Evolutionary conservation across 179 eudicot species (phyloP), one percentile per base, ranked within the genome.

Genomic region (Spinacia oleracea): DNA sequence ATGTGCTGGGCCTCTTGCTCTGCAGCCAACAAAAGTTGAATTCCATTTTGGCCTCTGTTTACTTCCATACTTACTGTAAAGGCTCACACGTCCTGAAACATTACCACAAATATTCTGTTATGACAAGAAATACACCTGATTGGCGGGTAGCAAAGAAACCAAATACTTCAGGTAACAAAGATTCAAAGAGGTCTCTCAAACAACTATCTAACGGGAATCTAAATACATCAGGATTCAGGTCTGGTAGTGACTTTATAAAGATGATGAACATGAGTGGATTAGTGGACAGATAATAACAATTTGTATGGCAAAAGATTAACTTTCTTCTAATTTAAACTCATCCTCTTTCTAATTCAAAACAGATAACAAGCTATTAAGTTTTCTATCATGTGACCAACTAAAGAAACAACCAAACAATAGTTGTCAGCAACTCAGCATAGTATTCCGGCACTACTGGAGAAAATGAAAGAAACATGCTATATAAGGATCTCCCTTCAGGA

Each of bases 1-100:
- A 95, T 93, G 77, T 88, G 97, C 76, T 95, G 98, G 72, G 99
- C 99, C 79, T 93, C 98, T 87, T 96, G 99, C 72, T 96, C 99
- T 73, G 98, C 99, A 85, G 96, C 93, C 77, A 96, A 81, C 85
- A 93, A 81, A 67, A 84, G 85, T 85, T 96, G 99, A 83, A 96
- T 93, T 73, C 99, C 99, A 82, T 91, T 91, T 78, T 89, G 98
- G 73, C 88, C 87, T 80, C 93, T 85, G 90, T 27, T 86, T 72
- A 93, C 69, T 34, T 89, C 97, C 98, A 94, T 94, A 9, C 46
- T 81, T 23, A n/a, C 14, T 23, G 31, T 70, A 40, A 76, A 58
- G 55, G 53, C 70, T 83, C 60, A 78, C 72, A 72, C 55, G 34
- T 63, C 65, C 74, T 21, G 75, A 76, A 79, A 72, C 15, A 31